Evolutionary conservation across 2,329 filamentous ascomycete genomes (phyloP), one percentile per base, ranked within the genome.

Genomic region (Penicillium brasilianum): DNA sequence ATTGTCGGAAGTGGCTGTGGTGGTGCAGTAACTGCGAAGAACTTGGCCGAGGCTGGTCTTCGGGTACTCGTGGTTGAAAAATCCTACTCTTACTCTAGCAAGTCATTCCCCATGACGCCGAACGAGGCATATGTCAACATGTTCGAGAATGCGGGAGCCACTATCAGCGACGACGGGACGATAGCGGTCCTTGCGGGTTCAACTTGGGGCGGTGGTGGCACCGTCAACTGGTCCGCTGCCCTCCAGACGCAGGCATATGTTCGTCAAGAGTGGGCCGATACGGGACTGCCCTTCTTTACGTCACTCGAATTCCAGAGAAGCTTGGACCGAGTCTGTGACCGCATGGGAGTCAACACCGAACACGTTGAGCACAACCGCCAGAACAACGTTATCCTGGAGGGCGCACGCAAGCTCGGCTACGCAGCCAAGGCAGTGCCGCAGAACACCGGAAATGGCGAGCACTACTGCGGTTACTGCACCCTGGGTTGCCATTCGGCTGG

Each of bases 1-100:
- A 88, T 97, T 60, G 84, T 97, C 20, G 93, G 93, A 2, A 95
- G 91, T 39, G 93, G 93, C 30, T 96, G 91, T 69, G 93, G 93
- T 64, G 93, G 91, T 43, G 91, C 84, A 10, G 92, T 97, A 0
- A 86, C 85, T 37, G 93, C 93, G 25, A 93, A 93, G 76, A 89
- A 91, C 54, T 80, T 97, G 1, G 87, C 93, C 10, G 88, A 93
- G 75, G 90, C 89, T 0, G 91, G 90, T 4, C 83, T 90, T 65
- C 82, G 82, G 20, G 92, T 97, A 30, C 75, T 96, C 4, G 91
- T 97, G 0, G 88, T 92, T 3, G 92, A 96, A 67, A 95, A 95
- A 73, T 87, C 86, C 1, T 92, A 93, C 73, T 86, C 95, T 72
- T 94, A 90, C 78, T 79, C 88, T 0, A 85, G 90, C 0, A 82